These are phyloP conservation scores for Lipomyces yamadae DNA, from an alignment of 805 yeast genomes.

Conservation along the genomic window DNA sequence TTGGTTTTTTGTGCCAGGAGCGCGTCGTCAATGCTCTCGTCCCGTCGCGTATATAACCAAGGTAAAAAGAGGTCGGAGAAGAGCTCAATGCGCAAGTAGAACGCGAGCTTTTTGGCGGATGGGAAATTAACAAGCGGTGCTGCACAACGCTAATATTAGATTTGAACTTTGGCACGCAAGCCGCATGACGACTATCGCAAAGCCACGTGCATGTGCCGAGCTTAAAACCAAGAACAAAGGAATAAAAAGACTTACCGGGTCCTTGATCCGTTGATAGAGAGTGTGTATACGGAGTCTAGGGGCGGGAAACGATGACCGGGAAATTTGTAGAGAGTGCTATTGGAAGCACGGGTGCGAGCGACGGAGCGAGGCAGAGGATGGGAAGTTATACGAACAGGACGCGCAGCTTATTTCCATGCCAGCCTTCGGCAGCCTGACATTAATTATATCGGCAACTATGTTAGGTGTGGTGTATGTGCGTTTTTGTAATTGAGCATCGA, in stretches of 20 bases:
- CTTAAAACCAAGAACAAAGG: background rate
- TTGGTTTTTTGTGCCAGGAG: background rate
- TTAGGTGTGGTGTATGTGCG: too few species aligned
- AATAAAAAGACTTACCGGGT: background rate
- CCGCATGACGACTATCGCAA: slow-evolving; percentile 6
- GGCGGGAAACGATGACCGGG: background rate
- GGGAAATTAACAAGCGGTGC: background rate
- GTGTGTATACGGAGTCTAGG: background rate
- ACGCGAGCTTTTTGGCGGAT: too few species aligned
- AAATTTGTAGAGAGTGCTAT: background rate
- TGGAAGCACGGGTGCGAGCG: background rate
- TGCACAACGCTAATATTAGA: slow-evolving; percentile 5
- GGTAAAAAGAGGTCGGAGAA: background rate
- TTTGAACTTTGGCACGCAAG: slow-evolving; percentile 9
- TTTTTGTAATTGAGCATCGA: too few species aligned
- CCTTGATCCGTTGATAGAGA: background rate
- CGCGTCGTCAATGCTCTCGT: background rate
- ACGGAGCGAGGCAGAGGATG: background rate
- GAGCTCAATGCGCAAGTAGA: background rate
- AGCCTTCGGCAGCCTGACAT: background rate
- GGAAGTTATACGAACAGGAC: background rate
- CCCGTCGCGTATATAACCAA: background rate
- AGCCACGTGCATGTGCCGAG: too few species aligned
- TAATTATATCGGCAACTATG: background rate
- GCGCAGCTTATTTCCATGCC: background rate